A percentile compares a stretch with the other conserved stretches of the same genome.
Conservation (phyloP, 192 early-diverging fungal genomes). For the Coemansia sp. region DNA sequence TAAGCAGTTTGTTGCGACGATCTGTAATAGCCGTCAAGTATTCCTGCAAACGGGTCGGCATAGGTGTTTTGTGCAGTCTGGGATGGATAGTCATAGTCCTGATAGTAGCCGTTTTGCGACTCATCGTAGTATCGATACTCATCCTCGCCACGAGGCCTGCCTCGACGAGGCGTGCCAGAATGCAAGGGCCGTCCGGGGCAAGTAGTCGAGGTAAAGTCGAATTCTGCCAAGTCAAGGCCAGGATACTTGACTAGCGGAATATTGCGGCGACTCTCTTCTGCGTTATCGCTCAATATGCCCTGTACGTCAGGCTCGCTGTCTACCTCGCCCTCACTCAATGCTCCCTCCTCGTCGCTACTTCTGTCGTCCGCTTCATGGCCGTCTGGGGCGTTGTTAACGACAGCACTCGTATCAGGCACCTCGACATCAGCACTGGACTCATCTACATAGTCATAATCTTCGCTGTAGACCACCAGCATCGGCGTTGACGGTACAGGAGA, state of each 20-base stretch:
- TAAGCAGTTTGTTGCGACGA: not conserved
- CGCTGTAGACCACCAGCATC: conserved; percentile 29
- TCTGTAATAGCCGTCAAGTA: conserved; percentile 38
- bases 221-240: conserved; percentile 36
- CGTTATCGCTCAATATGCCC: not conserved
- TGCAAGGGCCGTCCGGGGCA: conserved; percentile 29
- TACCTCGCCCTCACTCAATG: conserved; percentile 3
- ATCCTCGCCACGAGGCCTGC: not conserved
- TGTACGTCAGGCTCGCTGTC: not conserved
- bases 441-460: conserved; percentile 23
- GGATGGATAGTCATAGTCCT: not conserved
- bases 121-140: conserved; percentile 12
- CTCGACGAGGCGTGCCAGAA: not conserved
- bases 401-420: not conserved
- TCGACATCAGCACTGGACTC: not conserved
- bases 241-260: conserved; percentile 43
- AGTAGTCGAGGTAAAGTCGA: conserved; percentile 31
- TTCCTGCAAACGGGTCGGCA: conserved; percentile 18
- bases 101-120: not conserved
- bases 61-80: not conserved
- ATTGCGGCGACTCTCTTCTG: conserved; percentile 9
- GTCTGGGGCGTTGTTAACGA: no score
- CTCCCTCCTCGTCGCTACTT: conserved; percentile 18
- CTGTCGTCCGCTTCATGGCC: not conserved
- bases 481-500: conserved; percentile 19